Evolutionary conservation across 495 filamentous ascomycete species (phyloP).

Genomic region (Trichoderma asperelloides): DNA sequence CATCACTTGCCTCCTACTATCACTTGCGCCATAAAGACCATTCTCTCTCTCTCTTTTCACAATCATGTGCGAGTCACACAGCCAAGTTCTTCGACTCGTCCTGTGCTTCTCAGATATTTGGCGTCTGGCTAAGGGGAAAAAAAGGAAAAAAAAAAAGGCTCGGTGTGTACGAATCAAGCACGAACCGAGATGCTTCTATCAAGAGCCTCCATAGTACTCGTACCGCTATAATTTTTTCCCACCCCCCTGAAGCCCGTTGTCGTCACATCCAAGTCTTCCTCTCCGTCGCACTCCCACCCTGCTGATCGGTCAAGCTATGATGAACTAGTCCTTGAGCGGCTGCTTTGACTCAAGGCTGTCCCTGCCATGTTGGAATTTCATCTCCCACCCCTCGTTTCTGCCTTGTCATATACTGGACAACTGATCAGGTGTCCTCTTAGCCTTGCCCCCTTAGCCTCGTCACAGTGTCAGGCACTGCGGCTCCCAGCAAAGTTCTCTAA

Average conservation of each 20-base stretch:
- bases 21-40: neutral
- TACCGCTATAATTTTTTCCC: neutral
- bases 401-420: neutral
- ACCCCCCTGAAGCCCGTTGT: neutral
- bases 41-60: neutral
- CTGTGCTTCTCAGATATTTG: too few species aligned
- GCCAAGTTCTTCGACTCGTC: too few species aligned
- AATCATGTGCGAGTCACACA: neutral
- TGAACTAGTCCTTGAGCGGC: neutral
- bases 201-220: too few species aligned
- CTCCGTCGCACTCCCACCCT: neutral
- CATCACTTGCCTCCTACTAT: neutral
- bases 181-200: too few species aligned
- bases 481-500: neutral
- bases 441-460: neutral
- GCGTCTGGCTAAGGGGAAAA: too few species aligned
- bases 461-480: neutral
- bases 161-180: too few species aligned
- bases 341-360: neutral
- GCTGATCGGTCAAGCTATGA: neutral
- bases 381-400: neutral
- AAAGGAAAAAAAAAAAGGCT: too few species aligned
- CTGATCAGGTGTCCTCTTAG: neutral
- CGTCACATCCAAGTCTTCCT: neutral
- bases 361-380: neutral